Percentiles rank a stretch among this genome's conserved stretches.
These are phyloP conservation scores for Claviceps citrina DNA, from an alignment of 2,329 filamentous ascomycete species.

Conservation along the genomic window DNA sequence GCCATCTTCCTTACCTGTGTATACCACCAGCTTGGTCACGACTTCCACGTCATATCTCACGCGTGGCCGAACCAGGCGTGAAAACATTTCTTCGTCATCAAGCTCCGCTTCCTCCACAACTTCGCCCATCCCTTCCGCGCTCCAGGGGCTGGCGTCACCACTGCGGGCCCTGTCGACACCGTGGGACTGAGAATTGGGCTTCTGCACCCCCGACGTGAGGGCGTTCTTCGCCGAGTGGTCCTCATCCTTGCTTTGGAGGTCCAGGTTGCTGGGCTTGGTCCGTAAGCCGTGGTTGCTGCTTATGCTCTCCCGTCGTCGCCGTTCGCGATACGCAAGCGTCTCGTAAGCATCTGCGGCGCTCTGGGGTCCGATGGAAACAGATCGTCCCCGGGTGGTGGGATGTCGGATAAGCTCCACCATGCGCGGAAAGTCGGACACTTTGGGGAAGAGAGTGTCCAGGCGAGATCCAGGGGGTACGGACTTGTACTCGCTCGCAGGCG, in stretches of 20 bases:
- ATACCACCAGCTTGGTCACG: constrained; percentile 89
- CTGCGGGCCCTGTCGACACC: constrained; percentile 47
- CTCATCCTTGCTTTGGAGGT: constrained; percentile 25
- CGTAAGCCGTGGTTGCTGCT: constrained; percentile 33
- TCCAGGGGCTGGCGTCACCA: constrained; percentile 36
- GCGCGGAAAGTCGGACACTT: constrained; percentile 71
- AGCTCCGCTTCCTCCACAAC: constrained; percentile 30
- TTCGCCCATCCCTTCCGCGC: constrained; percentile 1
- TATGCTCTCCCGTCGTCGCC: constrained; percentile 39
- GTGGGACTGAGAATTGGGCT: constrained; percentile 28
- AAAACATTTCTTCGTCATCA: constrained; percentile 69
- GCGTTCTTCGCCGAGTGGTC: constrained; percentile 24
- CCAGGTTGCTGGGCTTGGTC: constrained; percentile 28
- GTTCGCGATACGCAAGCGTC: constrained; percentile 76
- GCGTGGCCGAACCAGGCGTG: constrained; percentile 65
- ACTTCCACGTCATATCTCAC: constrained; percentile 98
- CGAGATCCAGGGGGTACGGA: constrained; percentile 55
- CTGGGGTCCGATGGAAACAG: constrained; percentile 83
- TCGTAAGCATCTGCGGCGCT: constrained; percentile 95
- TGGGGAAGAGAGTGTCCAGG: constrained; percentile 75
- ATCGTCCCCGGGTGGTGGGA: constrained; percentile 52
- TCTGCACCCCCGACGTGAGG: constrained; percentile 30
- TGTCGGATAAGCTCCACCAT: constrained; percentile 72
- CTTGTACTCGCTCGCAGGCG: constrained; percentile 78
- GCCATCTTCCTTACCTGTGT: constrained; percentile 53